These are phyloP conservation scores for Cladophialophora carrionii DNA, from an alignment of 2,329 filamentous ascomycete genomes.

Conservation along the genomic window DNA sequence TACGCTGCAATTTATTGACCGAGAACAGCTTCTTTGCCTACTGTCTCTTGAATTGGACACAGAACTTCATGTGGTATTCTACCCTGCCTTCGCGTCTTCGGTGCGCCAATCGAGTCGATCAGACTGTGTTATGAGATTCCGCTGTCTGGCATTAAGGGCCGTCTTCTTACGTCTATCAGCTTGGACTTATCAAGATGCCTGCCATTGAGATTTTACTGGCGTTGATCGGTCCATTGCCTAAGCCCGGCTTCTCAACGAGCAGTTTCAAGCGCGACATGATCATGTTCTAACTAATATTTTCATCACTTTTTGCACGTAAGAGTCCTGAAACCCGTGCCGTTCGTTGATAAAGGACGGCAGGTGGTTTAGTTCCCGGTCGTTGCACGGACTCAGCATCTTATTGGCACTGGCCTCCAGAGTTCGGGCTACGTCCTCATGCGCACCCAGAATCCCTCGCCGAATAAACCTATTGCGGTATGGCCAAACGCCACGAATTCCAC, in stretches of 20 bases:
- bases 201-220: background rate
- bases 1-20: background rate
- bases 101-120: background rate
- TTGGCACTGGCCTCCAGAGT: background rate
- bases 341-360: background rate
- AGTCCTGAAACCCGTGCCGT: background rate
- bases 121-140: background rate
- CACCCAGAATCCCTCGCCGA: conserved; percentile 16
- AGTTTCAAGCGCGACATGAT: background rate
- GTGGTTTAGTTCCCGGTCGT: background rate
- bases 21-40: background rate
- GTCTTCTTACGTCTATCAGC: background rate
- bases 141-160: background rate
- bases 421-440: background rate
- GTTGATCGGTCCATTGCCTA: background rate
- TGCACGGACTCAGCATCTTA: background rate
- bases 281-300: background rate
- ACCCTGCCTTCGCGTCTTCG: background rate
- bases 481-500: conserved; percentile 9
- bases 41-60: background rate
- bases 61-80: background rate
- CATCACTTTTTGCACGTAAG: background rate
- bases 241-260: background rate
- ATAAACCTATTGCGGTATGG: conserved; percentile 25
- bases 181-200: background rate